A percentile compares a stretch with the other conserved stretches of the same genome.
Conservation (phyloP, 192 early-diverging fungal species). For the Coemansia sp. region DNA sequence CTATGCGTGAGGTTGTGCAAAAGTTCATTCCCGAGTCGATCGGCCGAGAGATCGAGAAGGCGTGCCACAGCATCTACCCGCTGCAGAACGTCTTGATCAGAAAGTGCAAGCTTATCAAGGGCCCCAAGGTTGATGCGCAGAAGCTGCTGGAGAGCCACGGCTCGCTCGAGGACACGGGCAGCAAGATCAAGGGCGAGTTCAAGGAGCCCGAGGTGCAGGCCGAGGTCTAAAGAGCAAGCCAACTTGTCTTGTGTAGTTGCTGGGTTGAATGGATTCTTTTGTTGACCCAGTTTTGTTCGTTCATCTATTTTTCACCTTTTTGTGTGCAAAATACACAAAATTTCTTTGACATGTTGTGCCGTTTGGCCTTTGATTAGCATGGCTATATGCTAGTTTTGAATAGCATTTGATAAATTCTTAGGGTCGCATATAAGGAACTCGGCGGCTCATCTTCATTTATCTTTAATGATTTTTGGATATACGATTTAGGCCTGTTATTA, state of each 20-base stretch:
- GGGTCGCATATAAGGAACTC: too few species aligned
- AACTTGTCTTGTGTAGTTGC: not conserved
- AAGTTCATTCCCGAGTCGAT: slow-evolving; percentile 98
- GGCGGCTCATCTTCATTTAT: too few species aligned
- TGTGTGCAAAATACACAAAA: not conserved
- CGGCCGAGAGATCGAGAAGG: slow-evolving; percentile 97
- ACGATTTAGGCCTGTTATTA: too few species aligned
- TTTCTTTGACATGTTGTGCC: not conserved
- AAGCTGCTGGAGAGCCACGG: slow-evolving; percentile 98
- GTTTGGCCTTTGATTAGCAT: too few species aligned
- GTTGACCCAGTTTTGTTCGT: not conserved
- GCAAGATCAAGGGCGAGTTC: slow-evolving; percentile 84
- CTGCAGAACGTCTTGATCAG: slow-evolving; percentile 92
- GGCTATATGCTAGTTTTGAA: too few species aligned
- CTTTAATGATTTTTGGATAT: too few species aligned
- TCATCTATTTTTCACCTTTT: not conserved
- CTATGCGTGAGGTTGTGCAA: slow-evolving; percentile 92
- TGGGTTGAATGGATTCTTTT: not conserved
- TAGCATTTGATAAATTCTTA: too few species aligned
- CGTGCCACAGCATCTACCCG: slow-evolving; percentile 96
- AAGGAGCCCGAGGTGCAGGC: slow-evolving; percentile 80
- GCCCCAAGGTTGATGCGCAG: slow-evolving; percentile 91
- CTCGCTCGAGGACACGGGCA: slow-evolving; percentile 71
- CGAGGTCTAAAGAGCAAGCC: slow-evolving; percentile 59
- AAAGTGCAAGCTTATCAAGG: slow-evolving; percentile 99